These are phyloP conservation scores for Aeschynomene evenia DNA, from an alignment of 306 rosid species.

Conservation along the genomic window DNA sequence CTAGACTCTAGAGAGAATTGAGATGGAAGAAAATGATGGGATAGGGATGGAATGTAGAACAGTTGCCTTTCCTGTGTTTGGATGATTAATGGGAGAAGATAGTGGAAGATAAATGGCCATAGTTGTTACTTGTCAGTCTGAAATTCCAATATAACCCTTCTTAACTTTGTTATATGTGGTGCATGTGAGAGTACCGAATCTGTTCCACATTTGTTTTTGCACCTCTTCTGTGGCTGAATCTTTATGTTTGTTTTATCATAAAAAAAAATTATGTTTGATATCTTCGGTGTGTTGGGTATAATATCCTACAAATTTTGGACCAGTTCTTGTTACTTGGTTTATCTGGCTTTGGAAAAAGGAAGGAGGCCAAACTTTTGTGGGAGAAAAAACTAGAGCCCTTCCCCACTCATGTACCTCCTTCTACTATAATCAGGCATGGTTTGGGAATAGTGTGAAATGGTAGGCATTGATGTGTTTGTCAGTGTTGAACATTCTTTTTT, in stretches of 20 bases:
- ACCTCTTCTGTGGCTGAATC: too few species aligned
- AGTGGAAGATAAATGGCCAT: background rate
- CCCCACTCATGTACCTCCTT: background rate
- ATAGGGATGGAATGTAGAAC: conserved; percentile 1
- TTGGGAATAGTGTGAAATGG: background rate
- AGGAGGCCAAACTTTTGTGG: too few species aligned
- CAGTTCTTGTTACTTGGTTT: too few species aligned
- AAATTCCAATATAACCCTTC: background rate
- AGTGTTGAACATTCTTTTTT: background rate
- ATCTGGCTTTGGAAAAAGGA: too few species aligned
- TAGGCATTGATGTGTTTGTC: background rate
- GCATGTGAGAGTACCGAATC: too few species aligned
- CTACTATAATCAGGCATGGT: background rate
- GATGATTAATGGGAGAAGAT: conserved; percentile 6
- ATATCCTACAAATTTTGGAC: too few species aligned
- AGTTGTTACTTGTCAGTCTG: background rate
- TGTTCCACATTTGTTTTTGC: too few species aligned
- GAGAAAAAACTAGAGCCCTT: too few species aligned
- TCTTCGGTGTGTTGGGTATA: too few species aligned
- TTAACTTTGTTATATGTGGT: too few species aligned
- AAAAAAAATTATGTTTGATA: too few species aligned
- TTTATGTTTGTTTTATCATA: too few species aligned
- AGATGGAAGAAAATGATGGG: background rate
- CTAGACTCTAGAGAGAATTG: conserved; percentile 6
- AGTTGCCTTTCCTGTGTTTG: conserved; percentile 1